A percentile compares a stretch with the other conserved stretches of the same genome.
phyloP scores from a whole-genome alignment of 1,139 yeast species.

The Kurtzmaniella quercitrusa region DNA sequence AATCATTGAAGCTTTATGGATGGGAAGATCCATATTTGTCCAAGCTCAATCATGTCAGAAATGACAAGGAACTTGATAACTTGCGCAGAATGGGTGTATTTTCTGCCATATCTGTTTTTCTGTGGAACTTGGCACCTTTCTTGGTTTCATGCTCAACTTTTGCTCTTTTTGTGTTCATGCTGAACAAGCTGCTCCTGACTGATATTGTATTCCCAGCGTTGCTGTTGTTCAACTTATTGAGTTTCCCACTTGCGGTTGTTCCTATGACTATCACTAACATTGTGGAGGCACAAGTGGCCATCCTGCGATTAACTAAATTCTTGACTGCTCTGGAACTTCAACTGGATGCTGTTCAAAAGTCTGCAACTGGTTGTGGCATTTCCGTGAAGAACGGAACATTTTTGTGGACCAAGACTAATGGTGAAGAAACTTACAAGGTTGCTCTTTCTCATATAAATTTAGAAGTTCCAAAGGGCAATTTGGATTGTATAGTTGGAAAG shows the following conservation, averaged over 20 bases:
- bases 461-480: conserved; percentile 70
- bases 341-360: conserved; percentile 60
- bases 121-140: conserved; percentile 87
- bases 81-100: conserved; percentile 74
- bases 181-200: conserved; percentile 69
- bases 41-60: conserved; percentile 75
- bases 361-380: conserved; percentile 67
- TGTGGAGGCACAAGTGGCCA: conserved; percentile 88
- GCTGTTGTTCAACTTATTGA: conserved; percentile 75
- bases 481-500: conserved; percentile 85
- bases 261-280: conserved; percentile 87
- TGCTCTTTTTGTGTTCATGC: conserved; percentile 69
- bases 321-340: conserved; percentile 79
- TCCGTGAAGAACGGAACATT: conserved; percentile 72
- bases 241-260: conserved; percentile 90
- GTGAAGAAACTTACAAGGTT: conserved; percentile 55
- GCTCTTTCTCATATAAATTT: conserved; percentile 74
- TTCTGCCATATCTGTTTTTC: conserved; percentile 68
- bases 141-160: conserved; percentile 90
- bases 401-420: conserved; percentile 81
- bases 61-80: conserved; percentile 79
- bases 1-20: conserved; percentile 86
- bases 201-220: conserved; percentile 95
- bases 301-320: conserved; percentile 70
- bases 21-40: conserved; percentile 89